phyloP scores from a whole-genome alignment of 1,284 basidiomycete genomes.

The Malassezia furfur region DNA sequence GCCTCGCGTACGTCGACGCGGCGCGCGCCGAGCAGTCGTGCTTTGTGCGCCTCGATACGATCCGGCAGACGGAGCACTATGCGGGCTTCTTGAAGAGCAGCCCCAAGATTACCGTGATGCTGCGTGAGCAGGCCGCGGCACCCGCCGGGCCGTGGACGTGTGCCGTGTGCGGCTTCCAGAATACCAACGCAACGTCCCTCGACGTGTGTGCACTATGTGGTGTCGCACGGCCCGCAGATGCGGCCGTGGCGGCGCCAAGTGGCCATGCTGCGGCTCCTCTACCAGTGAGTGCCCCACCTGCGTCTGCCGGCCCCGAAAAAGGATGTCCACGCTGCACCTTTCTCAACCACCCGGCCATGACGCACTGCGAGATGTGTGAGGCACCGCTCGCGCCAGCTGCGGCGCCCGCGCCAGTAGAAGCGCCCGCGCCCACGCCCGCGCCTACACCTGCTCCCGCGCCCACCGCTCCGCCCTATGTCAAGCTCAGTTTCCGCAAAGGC shows the following conservation, averaged over 20 bases:
- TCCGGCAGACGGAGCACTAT: slow-evolving; percentile 78
- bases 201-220: slow-evolving; percentile 32
- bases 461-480: slow-evolving; percentile 51
- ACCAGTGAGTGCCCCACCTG: not conserved
- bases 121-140: slow-evolving; percentile 5
- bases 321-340: slow-evolving; percentile 80
- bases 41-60: slow-evolving; percentile 56
- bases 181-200: slow-evolving; percentile 4
- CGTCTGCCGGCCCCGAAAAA: not conserved
- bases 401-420: slow-evolving; percentile 12
- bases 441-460: slow-evolving; percentile 41
- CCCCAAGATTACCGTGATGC: slow-evolving; percentile 70
- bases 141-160: slow-evolving; percentile 30
- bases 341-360: slow-evolving; percentile 69
- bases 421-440: slow-evolving; percentile 57
- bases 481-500: slow-evolving; percentile 76
- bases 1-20: slow-evolving; percentile 72
- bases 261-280: not conserved
- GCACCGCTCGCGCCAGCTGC: slow-evolving; percentile 58
- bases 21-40: slow-evolving; percentile 45
- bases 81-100: slow-evolving; percentile 83
- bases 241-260: slow-evolving; percentile 3
- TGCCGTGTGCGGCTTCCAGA: slow-evolving; percentile 31
- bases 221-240: slow-evolving; percentile 11
- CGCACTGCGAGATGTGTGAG: slow-evolving; percentile 76